Conservation (phyloP, 805 yeast genomes). For the Debaryomyces hansenii region DNA sequence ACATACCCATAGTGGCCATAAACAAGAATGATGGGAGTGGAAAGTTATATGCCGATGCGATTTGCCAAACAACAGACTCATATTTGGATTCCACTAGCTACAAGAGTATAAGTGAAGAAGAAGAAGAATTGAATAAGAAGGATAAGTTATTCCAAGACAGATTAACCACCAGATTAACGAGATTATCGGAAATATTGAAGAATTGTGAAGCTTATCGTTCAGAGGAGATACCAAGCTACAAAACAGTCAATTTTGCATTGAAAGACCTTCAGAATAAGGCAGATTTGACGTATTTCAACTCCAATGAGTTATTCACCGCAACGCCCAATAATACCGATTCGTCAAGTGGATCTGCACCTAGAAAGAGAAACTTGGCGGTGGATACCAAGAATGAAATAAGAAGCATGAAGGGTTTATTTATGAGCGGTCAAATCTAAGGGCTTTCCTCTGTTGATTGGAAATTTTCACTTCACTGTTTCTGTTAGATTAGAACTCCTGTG, state of each 20-base stretch:
- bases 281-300: conserved; percentile 35
- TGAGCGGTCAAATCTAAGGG: conserved; percentile 38
- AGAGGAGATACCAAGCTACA: conserved; percentile 33
- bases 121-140: conserved; percentile 13
- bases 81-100: conserved; percentile 9
- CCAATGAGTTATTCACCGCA: conserved; percentile 26
- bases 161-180: conserved; percentile 22
- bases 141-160: conserved; percentile 28
- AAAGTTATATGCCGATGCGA: conserved; percentile 35
- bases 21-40: conserved; percentile 25
- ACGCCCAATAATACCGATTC: conserved; percentile 7
- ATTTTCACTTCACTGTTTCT: too few relatives aligned
- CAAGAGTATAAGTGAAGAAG: conserved; percentile 12
- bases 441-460: too few relatives aligned
- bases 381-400: conserved; percentile 40
- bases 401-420: conserved; percentile 42
- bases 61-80: conserved; percentile 36
- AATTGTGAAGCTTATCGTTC: conserved; percentile 27
- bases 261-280: conserved; percentile 37
- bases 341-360: not conserved
- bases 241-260: conserved; percentile 24
- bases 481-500: too few relatives aligned
- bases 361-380: conserved; percentile 28
- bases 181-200: conserved; percentile 19
- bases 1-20: conserved; percentile 42